A percentile compares a stretch with the other conserved stretches of the same genome.
Conservation (phyloP, 2,329 filamentous ascomycete species). For the Xylariaceae sp. region DNA sequence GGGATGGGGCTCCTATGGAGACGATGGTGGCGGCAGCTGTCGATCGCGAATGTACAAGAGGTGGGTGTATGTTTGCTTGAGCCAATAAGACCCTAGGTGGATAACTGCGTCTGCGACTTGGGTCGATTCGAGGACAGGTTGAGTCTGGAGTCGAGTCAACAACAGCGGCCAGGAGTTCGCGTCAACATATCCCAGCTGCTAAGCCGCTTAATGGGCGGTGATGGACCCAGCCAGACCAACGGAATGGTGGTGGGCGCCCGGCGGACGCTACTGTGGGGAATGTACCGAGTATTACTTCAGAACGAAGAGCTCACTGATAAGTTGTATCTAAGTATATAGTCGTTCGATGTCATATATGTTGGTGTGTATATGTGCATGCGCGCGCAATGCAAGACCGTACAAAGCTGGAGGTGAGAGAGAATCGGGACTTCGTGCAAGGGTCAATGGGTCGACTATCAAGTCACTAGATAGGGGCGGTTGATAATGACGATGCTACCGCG, state of each 20-base stretch:
- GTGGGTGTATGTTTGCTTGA: not conserved
- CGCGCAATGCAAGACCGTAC: conserved; percentile 18
- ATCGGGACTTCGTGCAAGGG: conserved; percentile 9
- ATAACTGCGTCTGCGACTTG: not conserved
- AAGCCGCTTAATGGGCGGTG: not conserved
- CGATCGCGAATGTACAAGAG: conserved; percentile 1
- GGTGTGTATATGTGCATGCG: conserved; percentile 2
- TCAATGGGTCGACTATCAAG: conserved; percentile 1
- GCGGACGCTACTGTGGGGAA: not conserved
- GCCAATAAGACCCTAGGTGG: conserved; percentile 10
- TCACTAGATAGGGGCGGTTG: conserved; percentile 2
- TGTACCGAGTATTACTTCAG: conserved; percentile 12
- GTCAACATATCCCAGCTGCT: conserved; percentile 8
- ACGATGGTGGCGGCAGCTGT: conserved; percentile 11
- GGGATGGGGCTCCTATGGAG: conserved; percentile 17
- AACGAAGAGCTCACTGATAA: conserved; percentile 17
- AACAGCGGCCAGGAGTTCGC: not conserved
- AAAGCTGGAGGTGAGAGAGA: conserved; percentile 7
- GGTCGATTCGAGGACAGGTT: not conserved
- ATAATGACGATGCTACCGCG: conserved; percentile 15
- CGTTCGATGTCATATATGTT: not conserved
- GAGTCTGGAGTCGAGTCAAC: too few species aligned
- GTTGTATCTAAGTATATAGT: not conserved
- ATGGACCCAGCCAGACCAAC: conserved; percentile 4
- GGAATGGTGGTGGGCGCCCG: conserved; percentile 11